Percentiles rank a stretch among this genome's conserved stretches.
phyloP scores from a whole-genome alignment of 805 yeast genomes.

The Wickerhamia fluorescens region DNA sequence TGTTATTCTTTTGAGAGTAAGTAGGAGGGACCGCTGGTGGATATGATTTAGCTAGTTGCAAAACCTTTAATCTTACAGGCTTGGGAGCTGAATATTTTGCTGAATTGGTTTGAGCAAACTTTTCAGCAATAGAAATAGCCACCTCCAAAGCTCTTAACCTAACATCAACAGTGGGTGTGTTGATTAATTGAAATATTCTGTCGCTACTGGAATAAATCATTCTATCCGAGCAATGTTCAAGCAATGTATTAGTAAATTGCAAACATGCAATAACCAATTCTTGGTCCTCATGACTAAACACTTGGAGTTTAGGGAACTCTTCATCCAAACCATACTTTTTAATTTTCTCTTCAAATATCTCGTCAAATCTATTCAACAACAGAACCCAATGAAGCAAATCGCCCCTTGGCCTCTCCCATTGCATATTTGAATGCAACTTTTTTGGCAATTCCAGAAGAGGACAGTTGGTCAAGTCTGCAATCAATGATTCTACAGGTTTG shows the following conservation, averaged over 20 bases:
- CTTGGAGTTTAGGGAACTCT: constrained; percentile 39
- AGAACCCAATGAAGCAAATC: constrained; percentile 73
- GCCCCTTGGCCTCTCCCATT: constrained; percentile 60
- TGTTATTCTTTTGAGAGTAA: constrained; percentile 11
- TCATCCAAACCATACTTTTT: constrained; percentile 46
- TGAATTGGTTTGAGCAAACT: constrained; percentile 43
- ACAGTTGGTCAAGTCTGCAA: constrained; percentile 32
- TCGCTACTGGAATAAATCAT: constrained; percentile 62
- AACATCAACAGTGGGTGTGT: constrained; percentile 53
- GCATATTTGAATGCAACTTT: constrained; percentile 28
- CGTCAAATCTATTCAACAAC: constrained; percentile 69
- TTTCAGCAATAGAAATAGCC: constrained; percentile 52
- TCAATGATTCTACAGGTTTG: constrained; percentile 18
- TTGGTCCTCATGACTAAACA: constrained; percentile 42
- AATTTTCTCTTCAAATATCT: constrained; percentile 48
- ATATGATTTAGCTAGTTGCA: constrained; percentile 47
- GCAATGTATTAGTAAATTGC: constrained; percentile 52
- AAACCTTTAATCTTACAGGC: constrained; percentile 36
- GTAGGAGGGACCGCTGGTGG: constrained; percentile 42
- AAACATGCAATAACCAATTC: constrained; percentile 44
- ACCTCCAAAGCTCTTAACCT: constrained; percentile 56
- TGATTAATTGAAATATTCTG: constrained; percentile 50
- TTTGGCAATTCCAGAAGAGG: constrained; percentile 33
- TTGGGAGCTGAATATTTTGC: constrained; percentile 39
- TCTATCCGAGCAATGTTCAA: constrained; percentile 65